phyloP scores from a whole-genome alignment of 1,139 yeast species.

The Kurtzmaniella quercitrusa region DNA sequence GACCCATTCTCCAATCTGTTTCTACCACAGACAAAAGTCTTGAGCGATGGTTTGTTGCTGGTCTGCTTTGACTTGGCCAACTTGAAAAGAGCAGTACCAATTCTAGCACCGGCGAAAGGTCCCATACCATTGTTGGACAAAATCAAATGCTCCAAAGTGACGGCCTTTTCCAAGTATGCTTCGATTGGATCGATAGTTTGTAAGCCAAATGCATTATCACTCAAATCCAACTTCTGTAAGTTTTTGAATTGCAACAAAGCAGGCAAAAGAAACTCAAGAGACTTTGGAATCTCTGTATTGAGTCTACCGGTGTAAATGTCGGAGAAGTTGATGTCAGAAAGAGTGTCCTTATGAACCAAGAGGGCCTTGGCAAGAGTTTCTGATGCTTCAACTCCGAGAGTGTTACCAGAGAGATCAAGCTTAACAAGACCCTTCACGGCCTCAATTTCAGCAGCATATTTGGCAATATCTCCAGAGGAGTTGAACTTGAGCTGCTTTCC shows the following conservation, averaged over 20 bases:
- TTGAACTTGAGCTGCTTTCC: constrained; percentile 79
- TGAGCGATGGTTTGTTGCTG: constrained; percentile 43
- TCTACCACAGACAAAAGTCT: constrained; percentile 92
- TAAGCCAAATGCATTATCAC: constrained; percentile 96
- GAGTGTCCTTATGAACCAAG: constrained; percentile 41
- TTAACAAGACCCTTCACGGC: constrained; percentile 39
- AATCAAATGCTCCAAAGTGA: constrained; percentile 77
- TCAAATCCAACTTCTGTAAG: constrained; percentile 70
- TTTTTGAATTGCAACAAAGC: constrained; percentile 66
- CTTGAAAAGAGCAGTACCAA: constrained; percentile 77
- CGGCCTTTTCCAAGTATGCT: constrained; percentile 67
- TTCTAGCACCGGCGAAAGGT: constrained; percentile 92
- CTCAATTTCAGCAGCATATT: constrained; percentile 53
- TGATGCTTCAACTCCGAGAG: constrained; percentile 89
- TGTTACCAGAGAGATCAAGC: constrained; percentile 86
- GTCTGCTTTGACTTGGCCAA: constrained; percentile 62
- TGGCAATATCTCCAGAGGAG: constrained; percentile 65
- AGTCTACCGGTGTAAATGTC: constrained; percentile 93
- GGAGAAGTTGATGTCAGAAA: constrained; percentile 72
- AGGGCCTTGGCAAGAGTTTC: constrained; percentile 63
- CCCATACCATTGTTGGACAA: constrained; percentile 96
- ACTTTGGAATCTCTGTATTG: constrained; percentile 88
- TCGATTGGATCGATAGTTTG: constrained; percentile 92
- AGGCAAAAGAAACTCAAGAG: constrained; percentile 68
- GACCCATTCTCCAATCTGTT: constrained; percentile 96